These are phyloP conservation scores for Leccinum aurantiacum DNA, from an alignment of 768 basidiomycete genomes.

Conservation along the genomic window DNA sequence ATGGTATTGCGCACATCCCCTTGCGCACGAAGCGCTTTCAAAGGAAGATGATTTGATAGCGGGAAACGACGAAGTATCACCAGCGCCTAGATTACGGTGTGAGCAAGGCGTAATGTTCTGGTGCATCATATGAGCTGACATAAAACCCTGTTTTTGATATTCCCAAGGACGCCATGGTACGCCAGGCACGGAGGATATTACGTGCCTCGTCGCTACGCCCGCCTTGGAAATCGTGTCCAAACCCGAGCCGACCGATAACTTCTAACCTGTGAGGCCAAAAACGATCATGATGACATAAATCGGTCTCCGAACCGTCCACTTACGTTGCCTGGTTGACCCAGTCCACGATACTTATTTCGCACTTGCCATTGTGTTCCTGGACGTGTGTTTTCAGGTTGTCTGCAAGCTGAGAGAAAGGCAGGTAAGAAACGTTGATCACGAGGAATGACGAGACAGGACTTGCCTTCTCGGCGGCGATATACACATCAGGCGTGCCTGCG, in stretches of 20 bases:
- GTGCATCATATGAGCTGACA: not conserved
- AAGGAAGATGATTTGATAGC: conserved; percentile 1
- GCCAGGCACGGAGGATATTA: conserved; percentile 5
- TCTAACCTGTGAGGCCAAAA: not conserved
- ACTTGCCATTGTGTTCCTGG: not conserved
- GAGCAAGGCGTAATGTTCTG: not conserved
- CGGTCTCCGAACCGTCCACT: not conserved
- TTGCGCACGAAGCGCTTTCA: conserved; percentile 10
- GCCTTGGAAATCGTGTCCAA: conserved; percentile 10
- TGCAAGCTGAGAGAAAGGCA: conserved; percentile 1
- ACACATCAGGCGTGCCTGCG: too few relatives aligned
- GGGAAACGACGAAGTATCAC: conserved; percentile 8
- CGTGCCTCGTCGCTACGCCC: conserved; percentile 6
- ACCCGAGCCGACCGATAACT: conserved; percentile 5
- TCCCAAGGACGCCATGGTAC: conserved; percentile 5
- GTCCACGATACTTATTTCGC: conserved; percentile 6
- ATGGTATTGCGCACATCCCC: conserved; percentile 17
- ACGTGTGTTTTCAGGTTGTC: conserved; percentile 5
- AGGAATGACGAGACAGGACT: not conserved
- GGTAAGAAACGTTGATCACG: not conserved
- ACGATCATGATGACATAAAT: not conserved
- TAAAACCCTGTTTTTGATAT: conserved; percentile 7
- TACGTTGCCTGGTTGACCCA: conserved; percentile 10
- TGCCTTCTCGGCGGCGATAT: conserved; percentile 1
- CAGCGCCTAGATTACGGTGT: not conserved